These are phyloP conservation scores for Platanus orientalis DNA, from an alignment of 164 flowering plant genomes.

Conservation along the genomic window DNA sequence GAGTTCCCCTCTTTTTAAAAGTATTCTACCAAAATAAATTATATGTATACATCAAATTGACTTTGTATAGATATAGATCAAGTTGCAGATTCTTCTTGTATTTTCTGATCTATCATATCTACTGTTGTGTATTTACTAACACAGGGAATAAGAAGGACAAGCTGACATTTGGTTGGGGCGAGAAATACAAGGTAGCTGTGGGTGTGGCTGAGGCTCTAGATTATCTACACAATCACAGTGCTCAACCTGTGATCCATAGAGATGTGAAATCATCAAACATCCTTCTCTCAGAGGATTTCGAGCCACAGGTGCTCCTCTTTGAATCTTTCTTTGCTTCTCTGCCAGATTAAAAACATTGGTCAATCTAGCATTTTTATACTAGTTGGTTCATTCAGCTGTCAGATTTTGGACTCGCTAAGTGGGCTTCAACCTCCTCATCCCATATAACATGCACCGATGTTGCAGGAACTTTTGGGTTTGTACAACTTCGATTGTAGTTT, in stretches of 20 bases:
- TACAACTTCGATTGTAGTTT: slow-evolving; percentile 1
- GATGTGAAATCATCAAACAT: slow-evolving; percentile 97
- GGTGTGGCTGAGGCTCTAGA: slow-evolving; percentile 92
- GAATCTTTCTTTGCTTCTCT: not conserved
- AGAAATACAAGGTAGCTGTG: slow-evolving; percentile 80
- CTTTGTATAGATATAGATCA: not conserved
- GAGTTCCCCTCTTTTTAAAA: too few relatives aligned
- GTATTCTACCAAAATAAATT: too few relatives aligned
- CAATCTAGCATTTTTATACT: not conserved
- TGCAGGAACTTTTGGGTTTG: slow-evolving; percentile 95
- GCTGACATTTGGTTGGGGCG: slow-evolving; percentile 63
- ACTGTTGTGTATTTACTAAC: not conserved
- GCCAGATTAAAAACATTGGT: not conserved
- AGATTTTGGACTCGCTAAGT: slow-evolving; percentile 91
- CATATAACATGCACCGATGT: slow-evolving; percentile 77
- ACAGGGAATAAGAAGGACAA: slow-evolving; percentile 44
- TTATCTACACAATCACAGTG: slow-evolving; percentile 56
- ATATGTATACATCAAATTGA: too few relatives aligned
- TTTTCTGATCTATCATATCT: not conserved
- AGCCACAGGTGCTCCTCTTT: slow-evolving; percentile 61
- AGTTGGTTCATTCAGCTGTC: slow-evolving; percentile 63
- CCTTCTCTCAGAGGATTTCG: slow-evolving; percentile 79
- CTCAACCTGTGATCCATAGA: slow-evolving; percentile 79
- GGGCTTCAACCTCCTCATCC: slow-evolving; percentile 66
- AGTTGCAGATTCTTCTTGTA: slow-evolving; percentile 2